Evolutionary conservation across 352 stramenopile genomes (phyloP), one percentile per base, ranked within the genome.

Genomic region (Elongisporangium undulatum): DNA sequence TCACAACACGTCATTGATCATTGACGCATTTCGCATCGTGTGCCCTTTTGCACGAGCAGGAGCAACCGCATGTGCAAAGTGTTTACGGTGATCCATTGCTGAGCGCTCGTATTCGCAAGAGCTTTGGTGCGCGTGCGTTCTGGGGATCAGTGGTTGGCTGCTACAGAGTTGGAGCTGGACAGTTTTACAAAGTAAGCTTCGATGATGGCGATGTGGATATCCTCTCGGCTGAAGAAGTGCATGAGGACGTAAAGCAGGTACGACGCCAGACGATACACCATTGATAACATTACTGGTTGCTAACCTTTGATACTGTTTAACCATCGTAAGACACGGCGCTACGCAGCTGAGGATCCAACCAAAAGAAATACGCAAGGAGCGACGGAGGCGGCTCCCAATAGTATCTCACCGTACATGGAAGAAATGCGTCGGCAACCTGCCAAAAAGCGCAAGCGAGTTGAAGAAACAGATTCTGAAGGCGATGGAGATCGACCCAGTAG

Each of bases 121-220:
- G 61, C 59, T 93, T 93, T 54, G 81, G 79, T 23, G 59, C 70
- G 51, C 78, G 76, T 39, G 68, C 63, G 34, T 93, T 93, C 67
- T 89, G 84, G 84, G 84, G 82, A 16, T 72, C 71, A 1, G 58
- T 93, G 0, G 68, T 90, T 34, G 65, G 66, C 38, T 74, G 71
- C 49, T 93, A 93, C 60, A 62, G 72, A 52, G 64, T 93, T 29
- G 62, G 61, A 0, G 66, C 69, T 1, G 77, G 69, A 9, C 56
- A 75, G 0, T 91, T 93, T 53, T 93, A 90, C 66, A 93, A 93
- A 56, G 68, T 93, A 48, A 79, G 74, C 68, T 93, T 93, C 59
- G 84, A 93, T 39, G 84, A 93, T 48, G 84, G 84, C 39, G 84
- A 93, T 58, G 82, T 93, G 24, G 84, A 93, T 63, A 77, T 93